Evolutionary conservation across 2,329 filamentous ascomycete genomes (phyloP), one percentile per base, ranked within the genome.

Genomic region (Penicillium sclerotigenum): DNA sequence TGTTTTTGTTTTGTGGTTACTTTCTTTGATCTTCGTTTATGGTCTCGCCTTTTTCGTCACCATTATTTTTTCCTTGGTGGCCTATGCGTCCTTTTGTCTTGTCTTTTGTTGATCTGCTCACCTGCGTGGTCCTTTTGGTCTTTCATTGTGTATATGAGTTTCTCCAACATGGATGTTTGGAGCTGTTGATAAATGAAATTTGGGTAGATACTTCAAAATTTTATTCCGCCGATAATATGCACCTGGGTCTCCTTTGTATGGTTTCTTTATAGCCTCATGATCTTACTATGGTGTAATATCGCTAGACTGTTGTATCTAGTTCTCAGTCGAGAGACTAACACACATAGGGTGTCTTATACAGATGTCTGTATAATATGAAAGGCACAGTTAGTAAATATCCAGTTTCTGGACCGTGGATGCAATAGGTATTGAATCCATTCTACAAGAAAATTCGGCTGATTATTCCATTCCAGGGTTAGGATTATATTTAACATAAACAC

Each of bases 81-180:
- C 28, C 38, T 37, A 3, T 37, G 13, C 41, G 47, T 52, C 13
- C 38, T 52, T 47, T 47, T 42, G 60, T 64, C 53, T 62, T 59
- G 24, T 57, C 62, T 59, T 36, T 58, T 56, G 53, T 18, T 57
- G 56, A 33, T 42, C 28, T 33, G 16, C 10, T 42, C 20, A 40
- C 45, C 14, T 29, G 16, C 7, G 20, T 41, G 22, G n/a, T 20
- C 14, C 4, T 50, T 47, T 52, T 45, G 16, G 22, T 38, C n/a
- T 38, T 40, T 46, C 57, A 34, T 49, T 56, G 24, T 65, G 54
- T 60, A 63, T 47, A 63, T 63, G 54, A 36, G 42, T 53, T 47
- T 41, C 47, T 37, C 41, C 34, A 26, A 29, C 29, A 41, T 53
- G 43, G 47, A 52, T 37, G 28, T 50, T 56, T 37, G 50, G 56